Base-by-base conservation (phyloP, 2,329 filamentous ascomycete genomes). In the Penicillium sp. region DNA sequence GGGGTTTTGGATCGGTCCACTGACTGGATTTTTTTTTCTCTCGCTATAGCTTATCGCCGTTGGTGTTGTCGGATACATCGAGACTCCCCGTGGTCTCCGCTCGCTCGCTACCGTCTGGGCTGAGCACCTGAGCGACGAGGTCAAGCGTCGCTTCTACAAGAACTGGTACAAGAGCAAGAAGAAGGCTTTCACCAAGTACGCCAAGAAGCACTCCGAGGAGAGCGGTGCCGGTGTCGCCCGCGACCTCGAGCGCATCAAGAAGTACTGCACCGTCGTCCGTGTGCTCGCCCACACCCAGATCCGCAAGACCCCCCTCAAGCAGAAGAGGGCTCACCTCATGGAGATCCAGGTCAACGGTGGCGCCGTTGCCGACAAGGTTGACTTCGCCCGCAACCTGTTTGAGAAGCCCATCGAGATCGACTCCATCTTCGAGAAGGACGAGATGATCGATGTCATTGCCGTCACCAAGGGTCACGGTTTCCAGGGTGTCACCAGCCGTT, bases 101-200 rank as follows among this genome's bases (percentile, higher is more conserved):
- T 99, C 95, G 73, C 93, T 99, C 84, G 97, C 93, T 82, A 98
- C 95, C 80, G 92, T 99, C 82, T 99, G 95, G 95, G 95, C 95
- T 79, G 95, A 98, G 90, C 95, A 99, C 84, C 84, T 99, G 84
- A 92, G 91, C 85, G 95, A 99, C 84, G 95, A 98, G 86, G 81
- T 99, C 84, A 97, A 97, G 91, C 92, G 95, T 79, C 92, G 95
- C 81, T 99, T 99, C 92, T 99, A 99, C 92, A 98, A 98, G 93
- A 99, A 99, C 91, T 99, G 95, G 95, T 99, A 99, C 91, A 97
- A 97, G 91, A 93, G 90, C 89, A 99, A 99, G 93, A 98, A 97
- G 92, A 99, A 99, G 94, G 95, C 95, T 68, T 99, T 99, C 88
- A 99, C 95, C 88, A 97, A 96, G 88, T 99, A 99, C 86, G 92